Evolutionary conservation across 805 yeast species (phyloP), one percentile per base, ranked within the genome.

Genomic region (Hyphopichia homilentoma): DNA sequence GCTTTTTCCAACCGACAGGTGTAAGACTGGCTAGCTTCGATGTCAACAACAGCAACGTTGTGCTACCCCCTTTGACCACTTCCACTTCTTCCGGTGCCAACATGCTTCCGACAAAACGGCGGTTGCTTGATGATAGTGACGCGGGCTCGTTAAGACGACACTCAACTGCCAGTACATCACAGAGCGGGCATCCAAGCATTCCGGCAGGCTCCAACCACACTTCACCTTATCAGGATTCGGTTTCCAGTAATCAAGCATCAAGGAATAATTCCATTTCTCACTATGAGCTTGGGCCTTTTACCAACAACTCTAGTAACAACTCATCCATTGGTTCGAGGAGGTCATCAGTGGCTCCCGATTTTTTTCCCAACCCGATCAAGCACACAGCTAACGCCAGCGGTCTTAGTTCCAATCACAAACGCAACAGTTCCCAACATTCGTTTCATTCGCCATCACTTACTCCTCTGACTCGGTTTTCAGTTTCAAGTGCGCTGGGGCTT

Each of bases 321-420:
- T 53, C 65, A 7, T 50, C 54, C 5, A 25, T 45, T 16, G 49
- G 42, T 25, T 59, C 66, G 33, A 53, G 74, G 43, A 57, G 71
- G 33, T 62, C 71, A 6, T 61, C 70, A 3, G 43, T 65, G 28
- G 70, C 68, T 3, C 70, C 64, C 6, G 74, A 68, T 36, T 50
- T 63, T 31, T 66, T 65, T 50, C 70, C 71, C 5, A 64, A 59
- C 39, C 66, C 68, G 7, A 41, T 57, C 29, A 52, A 51, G 31
- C 54, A 48, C 11, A 22, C 19, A 15, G 21, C 34, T 11, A 32
- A 27, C 15, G 22, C 23, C 15, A 30, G 37, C 21, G 19, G 21
- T 5, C 15, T 7, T n/a, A 19, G 27, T 5, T 33, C 29, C 11
- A 16, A 29, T 20, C 61, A 56, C 33, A 57, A 58, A 34, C 40